These are phyloP conservation scores for Monosporozyma yasuniensis DNA, from an alignment of 805 yeast genomes.

Conservation along the genomic window DNA sequence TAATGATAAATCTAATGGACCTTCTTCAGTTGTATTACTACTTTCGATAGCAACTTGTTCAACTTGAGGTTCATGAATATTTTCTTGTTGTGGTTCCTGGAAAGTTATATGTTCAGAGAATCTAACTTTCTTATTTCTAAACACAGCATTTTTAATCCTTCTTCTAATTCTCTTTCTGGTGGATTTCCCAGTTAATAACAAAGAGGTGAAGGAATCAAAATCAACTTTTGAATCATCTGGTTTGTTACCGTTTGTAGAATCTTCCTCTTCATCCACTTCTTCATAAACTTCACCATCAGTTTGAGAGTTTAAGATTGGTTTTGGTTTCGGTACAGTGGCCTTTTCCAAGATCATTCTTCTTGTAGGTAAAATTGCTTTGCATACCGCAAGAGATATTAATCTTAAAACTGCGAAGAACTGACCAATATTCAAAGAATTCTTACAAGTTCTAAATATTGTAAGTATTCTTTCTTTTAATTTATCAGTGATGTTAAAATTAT, in stretches of 20 bases:
- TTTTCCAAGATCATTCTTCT: constrained; percentile 42
- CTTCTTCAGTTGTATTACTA: constrained; percentile 14
- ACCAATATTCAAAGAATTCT: constrained; percentile 65
- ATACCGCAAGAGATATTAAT: constrained; percentile 61
- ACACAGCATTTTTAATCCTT: constrained; percentile 26
- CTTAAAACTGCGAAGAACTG: constrained; percentile 85
- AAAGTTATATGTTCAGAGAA: constrained; percentile 57
- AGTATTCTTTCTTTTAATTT: constrained; percentile 42
- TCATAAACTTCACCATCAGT: constrained; percentile 42
- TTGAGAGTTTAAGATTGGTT: constrained; percentile 60
- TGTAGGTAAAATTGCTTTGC: constrained; percentile 41
- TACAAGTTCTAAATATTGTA: constrained; percentile 42
- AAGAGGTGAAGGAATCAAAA: constrained; percentile 76
- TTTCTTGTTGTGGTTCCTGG: constrained; percentile 21
- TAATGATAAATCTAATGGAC: constrained; percentile 46
- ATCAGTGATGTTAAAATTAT: constrained; percentile 61
- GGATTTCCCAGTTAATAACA: constrained; percentile 72
- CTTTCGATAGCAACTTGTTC: not conserved
- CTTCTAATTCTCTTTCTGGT: constrained; percentile 37
- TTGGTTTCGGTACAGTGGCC: constrained; percentile 72
- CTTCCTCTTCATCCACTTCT: constrained; percentile 28
- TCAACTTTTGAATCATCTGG: constrained; percentile 42
- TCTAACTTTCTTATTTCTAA: constrained; percentile 53
- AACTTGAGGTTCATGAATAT: constrained; percentile 5
- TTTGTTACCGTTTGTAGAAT: constrained; percentile 6